A percentile compares a stretch with the other conserved stretches of the same genome.
Conservation (phyloP, 139 green algal species). For the Astrephomene gubernaculifera region DNA sequence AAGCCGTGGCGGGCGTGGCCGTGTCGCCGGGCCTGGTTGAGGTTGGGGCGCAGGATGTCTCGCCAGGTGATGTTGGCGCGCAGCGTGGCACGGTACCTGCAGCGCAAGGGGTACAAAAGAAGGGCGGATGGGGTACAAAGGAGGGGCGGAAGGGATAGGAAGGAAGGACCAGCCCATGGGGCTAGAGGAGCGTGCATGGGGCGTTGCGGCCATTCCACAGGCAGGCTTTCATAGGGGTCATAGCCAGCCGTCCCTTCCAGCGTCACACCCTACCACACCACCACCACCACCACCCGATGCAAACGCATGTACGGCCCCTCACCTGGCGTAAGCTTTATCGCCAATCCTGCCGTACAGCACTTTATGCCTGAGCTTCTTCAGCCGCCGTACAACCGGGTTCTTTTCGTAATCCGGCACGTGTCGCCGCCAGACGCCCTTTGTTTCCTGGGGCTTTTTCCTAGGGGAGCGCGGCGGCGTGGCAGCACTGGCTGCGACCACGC, state of each 20-base stretch:
- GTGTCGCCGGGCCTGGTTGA: not conserved
- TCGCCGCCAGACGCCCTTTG: slow-evolving; percentile 1
- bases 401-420: slow-evolving; percentile 5
- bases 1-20: slow-evolving; percentile 18
- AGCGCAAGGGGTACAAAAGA: too few species aligned
- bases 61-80: slow-evolving; percentile 27
- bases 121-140: not conserved
- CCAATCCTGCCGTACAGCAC: slow-evolving; percentile 29
- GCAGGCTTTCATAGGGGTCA: too few species aligned
- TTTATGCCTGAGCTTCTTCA: slow-evolving; percentile 44
- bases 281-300: not conserved
- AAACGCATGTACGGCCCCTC: not conserved
- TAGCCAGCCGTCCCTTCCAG: too few species aligned
- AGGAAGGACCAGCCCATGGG: not conserved
- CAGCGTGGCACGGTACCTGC: slow-evolving; percentile 25
- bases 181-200: too few species aligned
- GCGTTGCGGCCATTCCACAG: too few species aligned
- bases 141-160: not conserved
- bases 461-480: slow-evolving; percentile 4
- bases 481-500: too few species aligned
- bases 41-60: slow-evolving; percentile 35
- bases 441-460: slow-evolving; percentile 14
- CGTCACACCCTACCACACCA: not conserved
- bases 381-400: slow-evolving; percentile 29
- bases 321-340: slow-evolving; percentile 35